phyloP scores from a whole-genome alignment of 2,329 filamentous ascomycete species.

The Myriosclerotinia scirpicola region DNA sequence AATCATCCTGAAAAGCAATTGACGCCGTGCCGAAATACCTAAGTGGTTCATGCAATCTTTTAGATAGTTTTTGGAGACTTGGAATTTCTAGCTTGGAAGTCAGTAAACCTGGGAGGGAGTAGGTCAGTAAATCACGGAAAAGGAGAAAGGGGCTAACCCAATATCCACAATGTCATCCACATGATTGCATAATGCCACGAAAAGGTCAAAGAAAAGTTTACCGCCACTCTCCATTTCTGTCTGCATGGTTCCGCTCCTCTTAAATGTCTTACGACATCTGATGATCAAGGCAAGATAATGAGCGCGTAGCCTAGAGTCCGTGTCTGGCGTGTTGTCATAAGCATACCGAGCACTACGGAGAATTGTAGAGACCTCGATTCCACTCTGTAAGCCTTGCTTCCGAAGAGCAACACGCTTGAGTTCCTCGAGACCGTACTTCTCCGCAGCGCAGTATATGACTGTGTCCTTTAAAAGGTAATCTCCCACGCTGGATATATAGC shows the following conservation, averaged over 20 bases:
- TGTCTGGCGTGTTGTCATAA: conserved; percentile 92
- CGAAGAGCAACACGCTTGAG: conserved; percentile 87
- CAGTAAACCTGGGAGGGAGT: conserved; percentile 28
- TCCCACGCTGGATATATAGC: conserved; percentile 72
- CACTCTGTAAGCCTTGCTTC: conserved; percentile 88
- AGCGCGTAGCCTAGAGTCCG: conserved; percentile 87
- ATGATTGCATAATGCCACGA: conserved; percentile 97
- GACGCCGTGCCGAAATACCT: conserved; percentile 39
- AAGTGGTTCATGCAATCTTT: conserved; percentile 35
- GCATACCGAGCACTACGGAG: conserved; percentile 91
- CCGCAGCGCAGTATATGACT: conserved; percentile 88
- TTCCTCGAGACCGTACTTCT: conserved; percentile 87
- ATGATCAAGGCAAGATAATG: conserved; percentile 98
- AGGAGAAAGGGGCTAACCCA: conserved; percentile 44
- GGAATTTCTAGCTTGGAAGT: conserved; percentile 46
- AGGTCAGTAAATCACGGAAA: conserved; percentile 29
- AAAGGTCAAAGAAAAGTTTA: conserved; percentile 95
- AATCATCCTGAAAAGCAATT: conserved; percentile 40
- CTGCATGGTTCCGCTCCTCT: conserved; percentile 98
- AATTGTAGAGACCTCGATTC: conserved; percentile 89
- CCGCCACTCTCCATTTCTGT: conserved; percentile 94
- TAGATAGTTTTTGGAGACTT: conserved; percentile 55
- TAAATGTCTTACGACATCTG: conserved; percentile 95
- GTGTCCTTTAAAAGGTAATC: conserved; percentile 87
- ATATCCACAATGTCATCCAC: conserved; percentile 93